These are phyloP conservation scores for Globisporangium spinosum DNA, from an alignment of 352 stramenopile genomes.

Conservation along the genomic window DNA sequence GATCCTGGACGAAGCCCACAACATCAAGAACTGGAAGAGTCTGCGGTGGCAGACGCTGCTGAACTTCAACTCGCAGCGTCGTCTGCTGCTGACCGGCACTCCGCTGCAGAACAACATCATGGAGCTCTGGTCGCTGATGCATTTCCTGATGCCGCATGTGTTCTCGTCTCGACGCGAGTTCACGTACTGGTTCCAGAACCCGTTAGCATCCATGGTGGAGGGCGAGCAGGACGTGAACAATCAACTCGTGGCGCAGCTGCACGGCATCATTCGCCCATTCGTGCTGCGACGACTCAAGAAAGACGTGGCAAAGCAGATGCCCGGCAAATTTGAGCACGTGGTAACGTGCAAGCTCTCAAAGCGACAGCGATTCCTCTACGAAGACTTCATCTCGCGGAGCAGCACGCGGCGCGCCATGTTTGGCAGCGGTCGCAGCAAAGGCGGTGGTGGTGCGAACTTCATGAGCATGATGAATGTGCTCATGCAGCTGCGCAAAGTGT, in stretches of 20 bases:
- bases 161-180: constrained; percentile 93
- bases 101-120: constrained; percentile 98
- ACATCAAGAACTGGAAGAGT: constrained; percentile 99
- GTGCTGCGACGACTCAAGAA: constrained; percentile 96
- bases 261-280: constrained; percentile 98
- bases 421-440: constrained; percentile 81
- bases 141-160: constrained; percentile 99
- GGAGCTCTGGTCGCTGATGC: constrained; percentile 97
- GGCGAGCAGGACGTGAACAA: constrained; percentile 72
- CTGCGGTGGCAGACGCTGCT: constrained; percentile 98
- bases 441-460: constrained; percentile 80
- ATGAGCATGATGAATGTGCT: constrained; percentile 99
- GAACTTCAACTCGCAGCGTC: constrained; percentile 95
- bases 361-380: constrained; percentile 95
- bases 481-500: constrained; percentile 98
- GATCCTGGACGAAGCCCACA: constrained; percentile 98
- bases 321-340: constrained; percentile 96
- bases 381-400: constrained; percentile 97
- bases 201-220: constrained; percentile 87
- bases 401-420: constrained; percentile 91
- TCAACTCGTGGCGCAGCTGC: constrained; percentile 91
- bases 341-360: constrained; percentile 93
- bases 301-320: constrained; percentile 97
- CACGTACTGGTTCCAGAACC: constrained; percentile 98
- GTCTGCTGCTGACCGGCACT: constrained; percentile 93